phyloP scores from a whole-genome alignment of 75 land plant species.

The Cupressus sempervirens region DNA sequence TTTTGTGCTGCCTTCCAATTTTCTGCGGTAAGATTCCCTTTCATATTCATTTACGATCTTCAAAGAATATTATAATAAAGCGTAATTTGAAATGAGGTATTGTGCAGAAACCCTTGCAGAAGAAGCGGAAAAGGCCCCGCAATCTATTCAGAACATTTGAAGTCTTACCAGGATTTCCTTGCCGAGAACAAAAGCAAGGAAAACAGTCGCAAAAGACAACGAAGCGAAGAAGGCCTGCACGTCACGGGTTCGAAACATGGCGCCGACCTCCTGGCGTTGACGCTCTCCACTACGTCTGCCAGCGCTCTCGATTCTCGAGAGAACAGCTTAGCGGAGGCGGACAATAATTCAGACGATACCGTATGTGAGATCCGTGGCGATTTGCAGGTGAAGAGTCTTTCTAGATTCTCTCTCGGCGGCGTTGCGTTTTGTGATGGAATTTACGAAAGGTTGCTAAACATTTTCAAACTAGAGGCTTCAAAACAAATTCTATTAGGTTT shows the following conservation, averaged over 20 bases:
- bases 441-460: too few relatives aligned
- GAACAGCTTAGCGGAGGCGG: not conserved
- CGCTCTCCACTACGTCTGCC: not conserved
- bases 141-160: not conserved
- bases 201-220: not conserved
- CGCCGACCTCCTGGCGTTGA: slow-evolving; percentile 1
- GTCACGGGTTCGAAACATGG: not conserved
- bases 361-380: not conserved
- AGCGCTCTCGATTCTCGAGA: not conserved
- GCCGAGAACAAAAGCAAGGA: not conserved
- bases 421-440: not conserved
- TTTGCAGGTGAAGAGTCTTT: not conserved
- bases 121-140: not conserved
- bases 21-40: not conserved
- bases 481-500: too few relatives aligned
- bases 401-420: not conserved
- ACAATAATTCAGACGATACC: not conserved
- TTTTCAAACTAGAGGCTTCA: too few relatives aligned
- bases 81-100: not conserved
- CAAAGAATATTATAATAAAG: not conserved
- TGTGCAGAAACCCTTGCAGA: not conserved
- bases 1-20: not conserved
- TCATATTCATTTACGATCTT: not conserved
- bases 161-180: not conserved
- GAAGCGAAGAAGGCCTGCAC: not conserved